Conservation (phyloP, 2,329 filamentous ascomycete species). For the Teratosphaeria destructans region DNA sequence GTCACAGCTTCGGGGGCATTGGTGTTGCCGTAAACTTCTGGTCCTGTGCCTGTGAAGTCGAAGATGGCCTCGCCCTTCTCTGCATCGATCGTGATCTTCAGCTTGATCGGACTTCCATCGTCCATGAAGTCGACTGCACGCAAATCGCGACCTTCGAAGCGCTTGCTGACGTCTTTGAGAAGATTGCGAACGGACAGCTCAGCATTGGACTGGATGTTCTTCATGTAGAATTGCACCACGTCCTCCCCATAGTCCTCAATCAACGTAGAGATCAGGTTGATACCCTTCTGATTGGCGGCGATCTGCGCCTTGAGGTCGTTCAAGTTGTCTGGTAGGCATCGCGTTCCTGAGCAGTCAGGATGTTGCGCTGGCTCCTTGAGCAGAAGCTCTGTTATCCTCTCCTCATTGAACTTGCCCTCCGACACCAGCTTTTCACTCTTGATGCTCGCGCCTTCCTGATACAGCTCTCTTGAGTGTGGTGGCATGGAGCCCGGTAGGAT, state of each 20-base stretch:
- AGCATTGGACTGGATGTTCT: constrained; percentile 69
- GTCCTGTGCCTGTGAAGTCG: constrained; percentile 67
- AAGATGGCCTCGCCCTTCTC: constrained; percentile 67
- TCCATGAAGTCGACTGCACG: constrained; percentile 77
- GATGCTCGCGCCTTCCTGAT: constrained; percentile 47
- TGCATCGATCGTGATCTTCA: constrained; percentile 65
- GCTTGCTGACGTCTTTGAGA: constrained; percentile 58
- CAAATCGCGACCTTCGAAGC: constrained; percentile 61
- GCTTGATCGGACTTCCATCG: constrained; percentile 66
- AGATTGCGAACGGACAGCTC: constrained; percentile 64
- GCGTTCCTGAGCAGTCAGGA: constrained; percentile 65
- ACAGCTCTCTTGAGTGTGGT: constrained; percentile 54
- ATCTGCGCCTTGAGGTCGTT: constrained; percentile 82
- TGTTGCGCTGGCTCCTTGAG: constrained; percentile 64
- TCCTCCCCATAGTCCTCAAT: constrained; percentile 70
- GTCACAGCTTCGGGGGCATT: constrained; percentile 77
- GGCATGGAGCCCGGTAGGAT: constrained; percentile 78
- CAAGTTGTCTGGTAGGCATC: constrained; percentile 72
- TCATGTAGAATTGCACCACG: constrained; percentile 76
- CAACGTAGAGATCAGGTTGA: constrained; percentile 61
- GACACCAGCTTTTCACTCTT: constrained; percentile 59
- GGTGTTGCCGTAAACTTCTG: constrained; percentile 56
- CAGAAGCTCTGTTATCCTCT: constrained; percentile 57
- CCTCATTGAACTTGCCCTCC: constrained; percentile 68
- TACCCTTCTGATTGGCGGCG: constrained; percentile 77